These are phyloP conservation scores for Aspergillus persii DNA, from an alignment of 2,329 filamentous ascomycete species.

Conservation along the genomic window DNA sequence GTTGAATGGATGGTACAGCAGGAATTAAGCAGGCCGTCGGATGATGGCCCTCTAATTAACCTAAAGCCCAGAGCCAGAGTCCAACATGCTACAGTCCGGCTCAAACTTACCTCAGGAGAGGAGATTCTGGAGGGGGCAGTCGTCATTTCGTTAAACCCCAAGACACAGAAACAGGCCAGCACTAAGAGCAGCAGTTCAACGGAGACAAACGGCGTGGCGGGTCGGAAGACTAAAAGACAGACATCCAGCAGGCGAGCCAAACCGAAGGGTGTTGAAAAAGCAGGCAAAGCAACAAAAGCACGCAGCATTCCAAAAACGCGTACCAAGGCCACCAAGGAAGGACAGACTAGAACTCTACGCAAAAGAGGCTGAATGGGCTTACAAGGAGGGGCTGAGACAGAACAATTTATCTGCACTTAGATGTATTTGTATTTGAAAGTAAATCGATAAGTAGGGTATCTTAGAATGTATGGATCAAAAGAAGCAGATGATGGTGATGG, in stretches of 20 bases:
- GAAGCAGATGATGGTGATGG: no score
- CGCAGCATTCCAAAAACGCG: not conserved
- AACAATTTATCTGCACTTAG: no score
- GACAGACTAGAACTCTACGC: no score
- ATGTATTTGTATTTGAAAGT: no score
- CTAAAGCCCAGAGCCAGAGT: slow-evolving; percentile 8
- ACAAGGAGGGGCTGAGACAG: no score
- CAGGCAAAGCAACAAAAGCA: not conserved
- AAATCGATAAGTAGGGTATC: no score
- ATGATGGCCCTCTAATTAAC: slow-evolving; percentile 6
- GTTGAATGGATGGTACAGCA: slow-evolving; percentile 11
- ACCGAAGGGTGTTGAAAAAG: not conserved
- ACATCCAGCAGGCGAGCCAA: slow-evolving; percentile 7
- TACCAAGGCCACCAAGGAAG: not conserved
- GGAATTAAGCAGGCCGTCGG: slow-evolving; percentile 3
- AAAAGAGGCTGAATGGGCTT: no score
- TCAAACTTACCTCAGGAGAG: slow-evolving; percentile 7
- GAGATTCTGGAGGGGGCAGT: slow-evolving; percentile 13
- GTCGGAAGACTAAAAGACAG: not conserved
- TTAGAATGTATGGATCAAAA: no score
- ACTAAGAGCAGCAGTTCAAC: not conserved
- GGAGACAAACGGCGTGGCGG: not conserved
- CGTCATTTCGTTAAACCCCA: slow-evolving; percentile 5
- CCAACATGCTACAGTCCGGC: slow-evolving; percentile 10
- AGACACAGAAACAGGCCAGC: not conserved